Evolutionary conservation across 1,139 yeast species (phyloP).

Genomic region (Kluyveromyces sp.): DNA sequence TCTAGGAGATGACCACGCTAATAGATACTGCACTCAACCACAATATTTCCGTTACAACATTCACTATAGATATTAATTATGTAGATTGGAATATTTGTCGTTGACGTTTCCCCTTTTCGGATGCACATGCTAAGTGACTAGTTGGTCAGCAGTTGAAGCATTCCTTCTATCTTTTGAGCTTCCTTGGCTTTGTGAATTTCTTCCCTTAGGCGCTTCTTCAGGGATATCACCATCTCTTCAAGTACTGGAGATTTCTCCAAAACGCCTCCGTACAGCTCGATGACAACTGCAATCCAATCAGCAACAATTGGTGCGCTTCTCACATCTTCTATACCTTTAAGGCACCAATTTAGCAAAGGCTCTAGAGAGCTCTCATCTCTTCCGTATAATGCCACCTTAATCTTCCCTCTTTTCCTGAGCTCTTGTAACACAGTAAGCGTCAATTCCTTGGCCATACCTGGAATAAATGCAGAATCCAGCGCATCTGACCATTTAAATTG

Average conservation of each 20-base stretch:
- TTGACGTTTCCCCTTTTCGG: neutral
- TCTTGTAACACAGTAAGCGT: constrained; percentile 79
- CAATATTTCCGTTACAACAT: no score
- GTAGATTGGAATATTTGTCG: neutral
- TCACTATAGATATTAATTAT: neutral
- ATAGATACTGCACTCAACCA: no score
- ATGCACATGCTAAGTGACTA: constrained; percentile 11
- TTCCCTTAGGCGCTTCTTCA: constrained; percentile 52
- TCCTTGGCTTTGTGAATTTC: constrained; percentile 79
- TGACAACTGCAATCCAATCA: constrained; percentile 75
- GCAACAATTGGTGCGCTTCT: constrained; percentile 68
- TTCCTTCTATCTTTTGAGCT: constrained; percentile 86
- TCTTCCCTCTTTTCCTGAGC: constrained; percentile 80
- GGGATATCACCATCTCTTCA: constrained; percentile 58
- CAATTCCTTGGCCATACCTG: constrained; percentile 71
- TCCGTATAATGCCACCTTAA: constrained; percentile 66
- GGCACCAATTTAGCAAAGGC: constrained; percentile 80
- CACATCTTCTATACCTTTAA: constrained; percentile 68
- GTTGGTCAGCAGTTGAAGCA: constrained; percentile 72
- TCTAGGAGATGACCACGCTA: constrained; percentile 14
- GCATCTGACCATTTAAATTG: constrained; percentile 93
- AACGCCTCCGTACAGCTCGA: constrained; percentile 69
- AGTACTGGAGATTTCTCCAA: constrained; percentile 74
- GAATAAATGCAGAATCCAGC: constrained; percentile 72
- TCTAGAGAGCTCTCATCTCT: constrained; percentile 82